phyloP scores from a whole-genome alignment of 1,139 yeast genomes.

The Scheffersomyces cryptocercus region DNA sequence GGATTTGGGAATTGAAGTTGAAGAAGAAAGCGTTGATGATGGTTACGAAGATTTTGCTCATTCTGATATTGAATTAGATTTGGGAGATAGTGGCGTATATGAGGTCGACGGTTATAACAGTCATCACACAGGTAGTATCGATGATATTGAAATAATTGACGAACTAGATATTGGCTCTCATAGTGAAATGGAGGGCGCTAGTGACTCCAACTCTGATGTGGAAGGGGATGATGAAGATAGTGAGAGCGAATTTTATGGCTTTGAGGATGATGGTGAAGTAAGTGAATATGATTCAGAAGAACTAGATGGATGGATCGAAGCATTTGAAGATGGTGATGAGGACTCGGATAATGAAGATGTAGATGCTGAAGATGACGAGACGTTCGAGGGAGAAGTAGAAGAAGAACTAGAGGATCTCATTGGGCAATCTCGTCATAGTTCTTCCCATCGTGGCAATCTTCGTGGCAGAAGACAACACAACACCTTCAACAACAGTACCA shows the following conservation, averaged over 20 bases:
- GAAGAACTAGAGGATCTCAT: constrained; percentile 1
- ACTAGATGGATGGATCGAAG: constrained; percentile 48
- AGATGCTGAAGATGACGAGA: constrained; percentile 3
- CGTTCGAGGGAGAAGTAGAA: constrained; percentile 4
- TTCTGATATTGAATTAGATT: constrained; percentile 20
- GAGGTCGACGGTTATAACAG: constrained; percentile 16
- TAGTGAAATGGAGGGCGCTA: constrained; percentile 18
- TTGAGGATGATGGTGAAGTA: constrained; percentile 24
- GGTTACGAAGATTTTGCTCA: constrained; percentile 26
- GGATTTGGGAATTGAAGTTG: constrained; percentile 24
- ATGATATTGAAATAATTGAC: constrained; percentile 9
- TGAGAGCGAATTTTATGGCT: constrained; percentile 33
- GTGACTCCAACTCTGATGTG: constrained; percentile 20
- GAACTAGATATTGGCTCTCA: constrained; percentile 13
- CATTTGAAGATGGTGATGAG: constrained; percentile 27
- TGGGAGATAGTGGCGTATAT: constrained; percentile 22
- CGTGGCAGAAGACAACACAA: not conserved
- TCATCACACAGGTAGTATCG: constrained; percentile 12
- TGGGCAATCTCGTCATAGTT: too few species aligned
- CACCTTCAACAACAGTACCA: not conserved
- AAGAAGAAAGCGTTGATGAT: constrained; percentile 7
- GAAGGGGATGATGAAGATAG: constrained; percentile 33
- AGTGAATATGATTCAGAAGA: constrained; percentile 44
- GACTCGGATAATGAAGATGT: constrained; percentile 8
- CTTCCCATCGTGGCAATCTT: too few species aligned